Evolutionary conservation across 2,329 filamentous ascomycete genomes (phyloP).

Genomic region (Epichloe baconii): DNA sequence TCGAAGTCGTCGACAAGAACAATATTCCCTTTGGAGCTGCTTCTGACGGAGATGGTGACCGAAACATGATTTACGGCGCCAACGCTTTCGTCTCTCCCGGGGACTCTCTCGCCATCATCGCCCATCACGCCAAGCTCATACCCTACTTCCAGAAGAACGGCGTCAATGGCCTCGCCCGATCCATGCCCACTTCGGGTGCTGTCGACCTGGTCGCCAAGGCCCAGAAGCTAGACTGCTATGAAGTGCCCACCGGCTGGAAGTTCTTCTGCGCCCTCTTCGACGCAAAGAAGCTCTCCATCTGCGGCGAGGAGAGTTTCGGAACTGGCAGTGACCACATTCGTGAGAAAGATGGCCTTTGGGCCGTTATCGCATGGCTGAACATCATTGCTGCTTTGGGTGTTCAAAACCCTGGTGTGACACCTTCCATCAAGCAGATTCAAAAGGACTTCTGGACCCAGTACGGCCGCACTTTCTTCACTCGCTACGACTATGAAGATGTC

Average conservation of each 20-base stretch:
- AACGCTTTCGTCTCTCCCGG: constrained; percentile 94
- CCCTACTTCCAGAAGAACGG: constrained; percentile 98
- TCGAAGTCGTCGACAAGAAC: constrained; percentile 84
- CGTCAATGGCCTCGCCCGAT: constrained; percentile 86
- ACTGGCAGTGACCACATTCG: constrained; percentile 98
- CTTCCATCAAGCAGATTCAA: constrained; percentile 92
- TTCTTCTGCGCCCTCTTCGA: constrained; percentile 97
- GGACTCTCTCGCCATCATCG: constrained; percentile 95
- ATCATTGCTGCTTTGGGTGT: constrained; percentile 91
- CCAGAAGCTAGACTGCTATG: constrained; percentile 82
- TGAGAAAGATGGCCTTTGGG: constrained; percentile 98
- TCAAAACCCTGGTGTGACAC: constrained; percentile 63
- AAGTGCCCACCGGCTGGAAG: constrained; percentile 98
- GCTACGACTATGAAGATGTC: constrained; percentile 95
- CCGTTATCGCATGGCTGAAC: constrained; percentile 94
- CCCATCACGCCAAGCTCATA: constrained; percentile 90
- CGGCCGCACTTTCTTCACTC: constrained; percentile 96
- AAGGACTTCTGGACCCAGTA: constrained; percentile 94
- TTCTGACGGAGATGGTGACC: constrained; percentile 92
- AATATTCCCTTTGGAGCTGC: constrained; percentile 92
- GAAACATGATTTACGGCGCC: constrained; percentile 99
- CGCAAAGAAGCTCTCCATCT: constrained; percentile 92
- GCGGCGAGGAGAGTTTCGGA: constrained; percentile 95
- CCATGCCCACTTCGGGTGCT: constrained; percentile 93
- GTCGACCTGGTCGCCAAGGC: constrained; percentile 94